These are phyloP conservation scores for Diaporthe ampelina DNA, from an alignment of 2,329 filamentous ascomycete species.

Conservation along the genomic window DNA sequence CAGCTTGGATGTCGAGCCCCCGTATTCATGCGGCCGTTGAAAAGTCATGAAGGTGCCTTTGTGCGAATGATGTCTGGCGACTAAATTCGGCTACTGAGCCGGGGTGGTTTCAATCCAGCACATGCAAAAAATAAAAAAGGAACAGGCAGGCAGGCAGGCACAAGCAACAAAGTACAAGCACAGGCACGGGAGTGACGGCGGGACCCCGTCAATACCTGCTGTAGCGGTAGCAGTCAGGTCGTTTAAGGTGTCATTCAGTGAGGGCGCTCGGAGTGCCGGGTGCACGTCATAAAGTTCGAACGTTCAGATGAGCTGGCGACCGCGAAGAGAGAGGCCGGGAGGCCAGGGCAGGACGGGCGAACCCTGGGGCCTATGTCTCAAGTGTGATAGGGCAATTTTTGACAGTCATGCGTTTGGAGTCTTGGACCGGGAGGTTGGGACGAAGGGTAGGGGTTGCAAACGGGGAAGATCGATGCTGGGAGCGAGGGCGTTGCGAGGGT, in stretches of 20 bases:
- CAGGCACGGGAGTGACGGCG: background rate
- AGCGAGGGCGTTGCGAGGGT: background rate
- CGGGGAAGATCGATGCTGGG: constrained; percentile 31
- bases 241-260: background rate
- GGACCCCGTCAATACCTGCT: constrained; percentile 6
- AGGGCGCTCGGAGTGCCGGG: constrained; percentile 26
- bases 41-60: constrained; percentile 15
- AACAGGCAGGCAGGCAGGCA: constrained; percentile 1
- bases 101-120: constrained; percentile 10
- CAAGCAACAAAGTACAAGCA: background rate
- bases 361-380: constrained; percentile 27
- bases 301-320: constrained; percentile 31
- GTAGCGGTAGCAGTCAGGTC: background rate
- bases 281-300: constrained; percentile 21
- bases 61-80: constrained; percentile 17
- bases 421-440: constrained; percentile 32
- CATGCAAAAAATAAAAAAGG: background rate
- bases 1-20: constrained; percentile 33
- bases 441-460: constrained; percentile 25
- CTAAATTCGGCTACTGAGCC: constrained; percentile 22
- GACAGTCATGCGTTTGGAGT: constrained; percentile 33
- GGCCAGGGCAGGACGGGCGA: constrained; percentile 27
- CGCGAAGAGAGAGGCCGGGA: background rate
- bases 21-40: constrained; percentile 20
- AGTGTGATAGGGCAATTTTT: constrained; percentile 36